phyloP scores from a whole-genome alignment of 192 early-diverging fungal genomes.

The Mortierella hygrophila region DNA sequence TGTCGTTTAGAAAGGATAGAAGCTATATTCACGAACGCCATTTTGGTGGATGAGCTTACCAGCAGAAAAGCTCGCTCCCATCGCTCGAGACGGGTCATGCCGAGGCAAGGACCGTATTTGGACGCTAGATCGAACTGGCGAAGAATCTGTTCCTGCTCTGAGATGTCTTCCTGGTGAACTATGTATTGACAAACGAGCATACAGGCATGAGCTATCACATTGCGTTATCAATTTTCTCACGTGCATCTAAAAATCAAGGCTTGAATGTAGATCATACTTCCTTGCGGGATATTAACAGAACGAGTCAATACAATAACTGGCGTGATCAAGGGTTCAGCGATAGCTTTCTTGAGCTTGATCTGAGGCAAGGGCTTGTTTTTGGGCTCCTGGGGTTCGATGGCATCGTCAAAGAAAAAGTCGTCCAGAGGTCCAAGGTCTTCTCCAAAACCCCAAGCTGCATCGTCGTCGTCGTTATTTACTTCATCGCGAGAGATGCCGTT shows the following conservation, averaged over 20 bases:
- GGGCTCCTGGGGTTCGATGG: not conserved
- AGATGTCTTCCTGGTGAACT: slow-evolving; percentile 38
- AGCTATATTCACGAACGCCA: not conserved
- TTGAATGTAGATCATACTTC: not conserved
- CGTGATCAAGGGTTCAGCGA: not conserved
- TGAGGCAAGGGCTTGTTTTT: not conserved
- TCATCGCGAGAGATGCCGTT: not conserved
- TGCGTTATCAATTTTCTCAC: no score
- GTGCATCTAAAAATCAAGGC: not conserved
- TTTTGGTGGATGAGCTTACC: slow-evolving; percentile 16
- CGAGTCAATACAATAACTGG: not conserved
- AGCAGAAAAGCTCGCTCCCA: slow-evolving; percentile 40
- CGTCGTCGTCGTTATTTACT: not conserved
- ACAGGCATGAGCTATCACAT: not conserved
- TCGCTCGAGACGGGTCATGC: slow-evolving; percentile 45
- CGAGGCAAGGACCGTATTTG: slow-evolving; percentile 30
- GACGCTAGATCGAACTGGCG: slow-evolving; percentile 42
- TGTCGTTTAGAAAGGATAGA: no score
- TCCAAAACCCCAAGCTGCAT: not conserved
- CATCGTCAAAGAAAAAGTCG: not conserved
- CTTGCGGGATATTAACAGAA: not conserved
- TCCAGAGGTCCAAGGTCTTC: not conserved
- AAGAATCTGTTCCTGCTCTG: slow-evolving; percentile 18
- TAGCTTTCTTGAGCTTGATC: not conserved
- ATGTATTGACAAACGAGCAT: not conserved